Percentiles rank a stretch among this genome's conserved stretches.
Evolutionary conservation across 768 basidiomycete genomes (phyloP).

Genomic region (Leccinellum rugosiceps): DNA sequence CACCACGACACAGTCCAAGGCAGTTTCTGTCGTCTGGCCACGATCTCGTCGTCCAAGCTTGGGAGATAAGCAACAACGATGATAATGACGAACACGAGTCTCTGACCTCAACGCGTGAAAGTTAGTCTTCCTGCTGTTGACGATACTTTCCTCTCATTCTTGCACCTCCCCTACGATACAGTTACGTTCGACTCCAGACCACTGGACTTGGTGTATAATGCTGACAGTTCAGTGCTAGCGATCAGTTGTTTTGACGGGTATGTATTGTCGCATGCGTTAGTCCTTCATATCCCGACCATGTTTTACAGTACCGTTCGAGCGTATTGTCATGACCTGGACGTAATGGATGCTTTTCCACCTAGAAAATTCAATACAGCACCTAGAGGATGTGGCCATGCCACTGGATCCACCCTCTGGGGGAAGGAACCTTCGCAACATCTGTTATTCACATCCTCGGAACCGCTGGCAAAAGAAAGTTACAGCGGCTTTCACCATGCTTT

Average conservation of each 20-base stretch:
- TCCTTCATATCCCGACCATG: not conserved
- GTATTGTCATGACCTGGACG: constrained; percentile 21
- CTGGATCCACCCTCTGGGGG: constrained; percentile 58
- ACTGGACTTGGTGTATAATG: constrained; percentile 45
- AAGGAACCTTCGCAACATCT: constrained; percentile 32
- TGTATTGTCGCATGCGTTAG: constrained; percentile 1
- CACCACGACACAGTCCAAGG: constrained; percentile 29
- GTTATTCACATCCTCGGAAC: constrained; percentile 59
- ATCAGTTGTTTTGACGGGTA: constrained; percentile 30
- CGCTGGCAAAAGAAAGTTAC: constrained; percentile 18
- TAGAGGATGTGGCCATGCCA: constrained; percentile 22
- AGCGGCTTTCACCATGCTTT: constrained; percentile 51
- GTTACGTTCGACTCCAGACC: constrained; percentile 32
- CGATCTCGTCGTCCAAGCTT: constrained; percentile 42
- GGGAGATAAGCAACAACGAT: constrained; percentile 34
- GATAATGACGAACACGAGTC: constrained; percentile 11
- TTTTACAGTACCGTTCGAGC: constrained; percentile 21
- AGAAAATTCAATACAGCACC: constrained; percentile 17
- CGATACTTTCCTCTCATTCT: not conserved
- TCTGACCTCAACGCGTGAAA: constrained; percentile 8
- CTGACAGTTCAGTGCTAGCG: constrained; percentile 39
- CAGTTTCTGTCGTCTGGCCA: constrained; percentile 47
- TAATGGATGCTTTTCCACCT: constrained; percentile 10
- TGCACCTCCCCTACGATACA: constrained; percentile 6
- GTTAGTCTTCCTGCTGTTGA: constrained; percentile 12